Conservation (phyloP, 1,139 yeast species). For the Magnusiomyces suaveolens region DNA sequence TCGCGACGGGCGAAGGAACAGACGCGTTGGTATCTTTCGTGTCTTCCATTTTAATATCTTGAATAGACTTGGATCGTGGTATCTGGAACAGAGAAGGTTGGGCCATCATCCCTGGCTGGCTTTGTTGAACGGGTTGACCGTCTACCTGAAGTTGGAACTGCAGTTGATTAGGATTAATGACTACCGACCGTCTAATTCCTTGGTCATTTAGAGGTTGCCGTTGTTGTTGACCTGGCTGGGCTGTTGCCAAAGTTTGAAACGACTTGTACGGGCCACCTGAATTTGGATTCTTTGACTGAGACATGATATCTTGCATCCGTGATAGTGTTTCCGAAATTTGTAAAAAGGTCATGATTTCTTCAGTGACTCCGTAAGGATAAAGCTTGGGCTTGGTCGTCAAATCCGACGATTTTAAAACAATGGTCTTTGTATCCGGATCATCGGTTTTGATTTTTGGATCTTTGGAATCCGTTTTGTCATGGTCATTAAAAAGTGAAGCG, state of each 20-base stretch:
- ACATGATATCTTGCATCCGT: slow-evolving; percentile 54
- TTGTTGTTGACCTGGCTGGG: slow-evolving; percentile 7
- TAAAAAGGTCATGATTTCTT: slow-evolving; percentile 54
- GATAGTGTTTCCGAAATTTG: slow-evolving; percentile 75
- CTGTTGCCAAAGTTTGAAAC: slow-evolving; percentile 37
- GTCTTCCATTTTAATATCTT: neutral
- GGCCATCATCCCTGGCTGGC: neutral
- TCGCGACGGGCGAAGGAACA: neutral
- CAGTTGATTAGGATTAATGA: neutral
- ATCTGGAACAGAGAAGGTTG: neutral
- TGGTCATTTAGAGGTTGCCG: neutral
- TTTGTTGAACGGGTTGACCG: slow-evolving; percentile 4
- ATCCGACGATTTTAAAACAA: neutral
- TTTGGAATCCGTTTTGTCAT: neutral
- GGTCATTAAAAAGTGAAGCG: neutral
- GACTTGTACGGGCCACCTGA: slow-evolving; percentile 53
- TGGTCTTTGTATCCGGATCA: neutral
- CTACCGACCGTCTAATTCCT: slow-evolving; percentile 10
- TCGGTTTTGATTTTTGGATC: neutral
- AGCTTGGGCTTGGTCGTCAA: neutral
- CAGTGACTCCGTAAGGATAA: slow-evolving; percentile 50
- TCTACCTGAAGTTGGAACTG: slow-evolving; percentile 5
- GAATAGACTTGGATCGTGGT: slow-evolving; percentile 3
- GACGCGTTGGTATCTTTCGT: neutral
- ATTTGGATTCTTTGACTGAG: slow-evolving; percentile 38